Evolutionary conservation across 495 filamentous ascomycete species (phyloP).

Genomic region (Entonaema liquescens): DNA sequence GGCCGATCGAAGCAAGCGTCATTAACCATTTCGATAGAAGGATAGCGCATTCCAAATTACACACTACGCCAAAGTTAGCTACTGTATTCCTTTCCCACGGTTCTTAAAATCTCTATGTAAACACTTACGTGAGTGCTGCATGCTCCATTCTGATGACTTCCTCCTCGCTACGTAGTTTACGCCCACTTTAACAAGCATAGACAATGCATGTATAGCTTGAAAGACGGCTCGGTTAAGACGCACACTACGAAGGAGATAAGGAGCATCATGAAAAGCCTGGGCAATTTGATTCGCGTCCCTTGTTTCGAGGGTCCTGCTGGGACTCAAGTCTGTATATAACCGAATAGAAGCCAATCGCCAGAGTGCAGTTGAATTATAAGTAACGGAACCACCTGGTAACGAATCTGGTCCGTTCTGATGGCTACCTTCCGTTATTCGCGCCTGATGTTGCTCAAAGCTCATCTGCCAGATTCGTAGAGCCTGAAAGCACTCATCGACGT

Average conservation of each 20-base stretch:
- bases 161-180: slow-evolving; percentile 75
- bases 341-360: slow-evolving; percentile 73
- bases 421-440: slow-evolving; percentile 50
- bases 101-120: neutral
- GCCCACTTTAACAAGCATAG: slow-evolving; percentile 72
- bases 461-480: slow-evolving; percentile 70
- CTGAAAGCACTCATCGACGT: slow-evolving; percentile 65
- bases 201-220: slow-evolving; percentile 74
- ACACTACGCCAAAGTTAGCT: slow-evolving; percentile 53
- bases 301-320: slow-evolving; percentile 67
- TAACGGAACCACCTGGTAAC: slow-evolving; percentile 66
- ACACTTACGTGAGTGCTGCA: slow-evolving; percentile 68
- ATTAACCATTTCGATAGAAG: slow-evolving; percentile 66
- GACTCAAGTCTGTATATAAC: slow-evolving; percentile 71
- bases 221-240: slow-evolving; percentile 68
- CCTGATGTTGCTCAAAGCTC: slow-evolving; percentile 65
- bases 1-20: slow-evolving; percentile 54
- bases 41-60: slow-evolving; percentile 75
- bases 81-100: neutral
- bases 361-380: slow-evolving; percentile 73
- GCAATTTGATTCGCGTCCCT: slow-evolving; percentile 69
- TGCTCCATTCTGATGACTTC: slow-evolving; percentile 74
- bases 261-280: slow-evolving; percentile 64
- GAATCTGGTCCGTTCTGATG: slow-evolving; percentile 48
- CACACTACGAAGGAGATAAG: slow-evolving; percentile 64